Evolutionary conservation across 805 yeast species (phyloP).

Genomic region (Martiniozyma abietophila): DNA sequence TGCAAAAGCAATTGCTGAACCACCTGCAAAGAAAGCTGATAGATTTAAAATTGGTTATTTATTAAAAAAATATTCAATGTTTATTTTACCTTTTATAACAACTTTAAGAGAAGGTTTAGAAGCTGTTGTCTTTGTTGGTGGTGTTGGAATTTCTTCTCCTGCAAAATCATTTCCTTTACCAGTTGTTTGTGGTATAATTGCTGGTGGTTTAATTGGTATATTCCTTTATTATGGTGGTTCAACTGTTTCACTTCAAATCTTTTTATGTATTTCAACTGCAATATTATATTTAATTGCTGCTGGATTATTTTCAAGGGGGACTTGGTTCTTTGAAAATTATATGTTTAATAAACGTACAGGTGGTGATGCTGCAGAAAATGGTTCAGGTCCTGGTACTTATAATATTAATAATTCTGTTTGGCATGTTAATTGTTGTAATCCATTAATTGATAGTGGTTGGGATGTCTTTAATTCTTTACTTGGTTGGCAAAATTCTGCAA

Average conservation of each 20-base stretch:
- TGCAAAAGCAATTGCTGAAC: slow-evolving; percentile 67
- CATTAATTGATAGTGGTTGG: slow-evolving; percentile 90
- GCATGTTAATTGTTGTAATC: slow-evolving; percentile 98
- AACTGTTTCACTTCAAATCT: slow-evolving; percentile 71
- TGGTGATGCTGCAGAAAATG: slow-evolving; percentile 91
- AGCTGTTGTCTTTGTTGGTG: slow-evolving; percentile 93
- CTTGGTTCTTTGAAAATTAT: slow-evolving; percentile 80
- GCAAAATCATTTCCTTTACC: slow-evolving; percentile 78
- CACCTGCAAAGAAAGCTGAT: slow-evolving; percentile 40
- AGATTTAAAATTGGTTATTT: slow-evolving; percentile 46
- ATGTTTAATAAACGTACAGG: slow-evolving; percentile 60
- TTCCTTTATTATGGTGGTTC: slow-evolving; percentile 77
- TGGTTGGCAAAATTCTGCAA: slow-evolving; percentile 98
- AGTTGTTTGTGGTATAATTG: slow-evolving; percentile 76
- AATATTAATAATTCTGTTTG: slow-evolving; percentile 72
- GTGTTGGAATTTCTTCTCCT: slow-evolving; percentile 63
- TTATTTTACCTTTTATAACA: slow-evolving; percentile 82
- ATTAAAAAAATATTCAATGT: slow-evolving; percentile 75
- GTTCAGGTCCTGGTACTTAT: slow-evolving; percentile 93
- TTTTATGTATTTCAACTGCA: slow-evolving; percentile 80
- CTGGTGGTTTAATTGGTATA: slow-evolving; percentile 67
- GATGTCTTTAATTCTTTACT: slow-evolving; percentile 88
- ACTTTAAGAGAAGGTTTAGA: slow-evolving; percentile 94
- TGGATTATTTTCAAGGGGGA: slow-evolving; percentile 87
- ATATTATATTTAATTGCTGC: slow-evolving; percentile 84